Evolutionary conservation across 306 rosid species (phyloP).

Genomic region (Quercus alba): DNA sequence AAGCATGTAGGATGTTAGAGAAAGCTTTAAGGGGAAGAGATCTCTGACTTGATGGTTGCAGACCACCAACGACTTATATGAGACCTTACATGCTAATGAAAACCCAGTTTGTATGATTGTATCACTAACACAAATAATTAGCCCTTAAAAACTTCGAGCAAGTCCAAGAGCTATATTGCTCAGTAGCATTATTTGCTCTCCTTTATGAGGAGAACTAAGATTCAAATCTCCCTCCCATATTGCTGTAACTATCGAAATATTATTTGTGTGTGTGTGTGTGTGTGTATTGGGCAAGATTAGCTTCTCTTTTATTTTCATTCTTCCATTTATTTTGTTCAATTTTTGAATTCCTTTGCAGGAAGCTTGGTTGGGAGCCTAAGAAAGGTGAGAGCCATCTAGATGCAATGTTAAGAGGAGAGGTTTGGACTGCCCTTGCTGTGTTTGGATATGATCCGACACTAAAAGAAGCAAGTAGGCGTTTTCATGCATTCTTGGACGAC

Average conservation of each 20-base stretch:
- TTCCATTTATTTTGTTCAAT: not conserved
- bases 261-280: too few relatives aligned
- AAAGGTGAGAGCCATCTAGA: conserved; percentile 57
- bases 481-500: conserved; percentile 67
- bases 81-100: not conserved
- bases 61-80: not conserved
- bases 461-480: conserved; percentile 75
- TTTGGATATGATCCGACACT: conserved; percentile 71
- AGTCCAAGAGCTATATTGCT: not conserved
- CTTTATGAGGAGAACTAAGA: too few relatives aligned
- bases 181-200: too few relatives aligned
- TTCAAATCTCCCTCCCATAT: too few relatives aligned
- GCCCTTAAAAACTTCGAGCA: not conserved
- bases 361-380: conserved; percentile 95
- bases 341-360: conserved; percentile 46
- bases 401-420: conserved; percentile 92
- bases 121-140: not conserved
- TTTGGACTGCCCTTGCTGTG: conserved; percentile 72
- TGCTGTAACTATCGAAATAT: too few relatives aligned
- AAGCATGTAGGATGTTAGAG: not conserved
- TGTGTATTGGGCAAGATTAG: too few relatives aligned
- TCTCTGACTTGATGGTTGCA: not conserved
- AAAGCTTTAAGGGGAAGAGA: not conserved
- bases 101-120: not conserved
- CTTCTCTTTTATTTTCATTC: not conserved